Evolutionary conservation across 129 eudicot genomes (phyloP).

Genomic region (Sambucus nigra): DNA sequence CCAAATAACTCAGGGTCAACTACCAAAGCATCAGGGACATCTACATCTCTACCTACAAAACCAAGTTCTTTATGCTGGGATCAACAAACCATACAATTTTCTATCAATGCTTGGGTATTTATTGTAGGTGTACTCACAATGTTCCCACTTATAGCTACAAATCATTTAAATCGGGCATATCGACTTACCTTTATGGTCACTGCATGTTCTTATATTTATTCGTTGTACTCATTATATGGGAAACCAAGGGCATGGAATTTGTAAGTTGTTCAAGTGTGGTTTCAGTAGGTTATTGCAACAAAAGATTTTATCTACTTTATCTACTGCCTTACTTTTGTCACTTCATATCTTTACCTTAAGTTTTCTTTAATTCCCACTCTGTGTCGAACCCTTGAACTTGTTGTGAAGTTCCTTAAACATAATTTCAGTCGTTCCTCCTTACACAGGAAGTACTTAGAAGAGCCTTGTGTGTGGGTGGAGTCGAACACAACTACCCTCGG

Average conservation of each 20-base stretch:
- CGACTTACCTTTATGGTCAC: slow-evolving; percentile 54
- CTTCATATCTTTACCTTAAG: slow-evolving; percentile 45
- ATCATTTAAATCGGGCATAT: slow-evolving; percentile 39
- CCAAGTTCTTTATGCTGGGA: slow-evolving; percentile 47
- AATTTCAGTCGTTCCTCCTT: slow-evolving; percentile 46
- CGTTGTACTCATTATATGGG: slow-evolving; percentile 55
- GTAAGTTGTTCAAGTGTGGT: slow-evolving; percentile 53
- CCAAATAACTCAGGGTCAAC: slow-evolving; percentile 31
- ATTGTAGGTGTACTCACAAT: slow-evolving; percentile 46
- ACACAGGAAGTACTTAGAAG: too few relatives aligned
- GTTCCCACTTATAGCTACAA: slow-evolving; percentile 39
- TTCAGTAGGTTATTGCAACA: slow-evolving; percentile 41
- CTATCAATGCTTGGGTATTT: slow-evolving; percentile 69
- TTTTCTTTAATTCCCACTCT: slow-evolving; percentile 47
- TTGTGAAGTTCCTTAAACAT: slow-evolving; percentile 44
- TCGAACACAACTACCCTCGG: too few relatives aligned
- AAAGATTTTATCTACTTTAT: slow-evolving; percentile 48
- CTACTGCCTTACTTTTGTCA: slow-evolving; percentile 50
- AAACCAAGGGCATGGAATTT: slow-evolving; percentile 56
- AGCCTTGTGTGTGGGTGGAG: too few relatives aligned
- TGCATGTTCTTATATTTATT: slow-evolving; percentile 45
- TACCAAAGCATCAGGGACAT: slow-evolving; percentile 37
- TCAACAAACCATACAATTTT: slow-evolving; percentile 45
- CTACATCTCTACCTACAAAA: slow-evolving; percentile 22
- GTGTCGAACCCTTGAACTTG: slow-evolving; percentile 43